Evolutionary conservation across 805 yeast species (phyloP).

Genomic region (Wickerhamomyces mucosus): DNA sequence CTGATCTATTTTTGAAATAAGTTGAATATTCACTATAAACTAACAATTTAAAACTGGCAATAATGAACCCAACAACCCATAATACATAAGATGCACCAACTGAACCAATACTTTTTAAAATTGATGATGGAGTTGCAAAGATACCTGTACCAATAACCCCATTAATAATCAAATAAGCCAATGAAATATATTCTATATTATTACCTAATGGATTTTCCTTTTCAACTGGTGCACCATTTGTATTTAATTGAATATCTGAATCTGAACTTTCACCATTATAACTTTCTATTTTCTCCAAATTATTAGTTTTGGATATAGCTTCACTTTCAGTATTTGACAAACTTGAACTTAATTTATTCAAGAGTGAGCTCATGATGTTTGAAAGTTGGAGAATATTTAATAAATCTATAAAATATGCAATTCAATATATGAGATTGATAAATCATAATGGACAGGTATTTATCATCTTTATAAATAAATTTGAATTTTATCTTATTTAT

Average conservation of each 20-base stretch:
- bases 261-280: too few species aligned
- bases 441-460: too few species aligned
- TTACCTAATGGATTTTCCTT: conserved; percentile 28
- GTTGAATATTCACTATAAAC: conserved; percentile 33
- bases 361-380: too few species aligned
- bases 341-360: too few species aligned
- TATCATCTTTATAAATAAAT: too few species aligned
- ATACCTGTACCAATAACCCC: conserved; percentile 55
- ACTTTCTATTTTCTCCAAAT: too few species aligned
- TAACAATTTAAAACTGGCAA: conserved; percentile 27
- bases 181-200: conserved; percentile 38
- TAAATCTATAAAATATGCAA: too few species aligned
- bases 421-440: too few species aligned
- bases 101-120: conserved; percentile 34
- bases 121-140: conserved; percentile 40
- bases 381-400: too few species aligned
- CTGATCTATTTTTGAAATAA: conserved; percentile 27
- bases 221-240: conserved; percentile 33
- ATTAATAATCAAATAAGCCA: conserved; percentile 41
- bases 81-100: conserved; percentile 34
- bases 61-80: conserved; percentile 33
- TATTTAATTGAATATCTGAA: conserved; percentile 9
- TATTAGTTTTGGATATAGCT: too few species aligned
- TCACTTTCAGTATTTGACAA: too few species aligned
- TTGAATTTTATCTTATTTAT: too few species aligned